Evolutionary conservation across 371 early-diverging fungal genomes (phyloP).

Genomic region (Batkoa obscura): DNA sequence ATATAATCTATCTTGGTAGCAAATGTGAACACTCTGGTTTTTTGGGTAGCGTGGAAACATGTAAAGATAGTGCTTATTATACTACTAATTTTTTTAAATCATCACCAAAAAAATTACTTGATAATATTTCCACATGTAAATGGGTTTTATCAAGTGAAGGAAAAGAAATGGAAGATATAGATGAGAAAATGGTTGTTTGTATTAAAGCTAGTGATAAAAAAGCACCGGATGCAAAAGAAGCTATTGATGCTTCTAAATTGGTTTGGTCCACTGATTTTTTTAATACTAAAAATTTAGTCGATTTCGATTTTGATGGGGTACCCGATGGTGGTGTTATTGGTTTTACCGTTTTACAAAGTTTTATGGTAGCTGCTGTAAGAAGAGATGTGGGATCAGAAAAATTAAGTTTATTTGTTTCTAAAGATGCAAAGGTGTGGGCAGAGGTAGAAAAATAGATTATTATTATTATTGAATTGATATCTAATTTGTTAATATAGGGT

Average conservation of each 20-base stretch:
- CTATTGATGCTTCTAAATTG: conserved; percentile 24
- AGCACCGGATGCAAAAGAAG: conserved; percentile 16
- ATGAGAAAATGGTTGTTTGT: conserved; percentile 20
- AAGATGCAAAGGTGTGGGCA: conserved; percentile 7
- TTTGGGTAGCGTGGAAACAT: conserved; percentile 19
- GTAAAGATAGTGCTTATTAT: conserved; percentile 32
- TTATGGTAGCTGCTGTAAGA: conserved; percentile 43
- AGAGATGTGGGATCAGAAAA: background rate
- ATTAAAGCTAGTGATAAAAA: conserved; percentile 24
- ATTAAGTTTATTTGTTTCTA: conserved; percentile 6
- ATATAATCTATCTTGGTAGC: conserved; percentile 27
- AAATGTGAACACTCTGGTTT: conserved; percentile 15
- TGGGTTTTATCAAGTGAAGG: conserved; percentile 45
- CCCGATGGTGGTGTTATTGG: conserved; percentile 31
- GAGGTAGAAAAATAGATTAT: background rate
- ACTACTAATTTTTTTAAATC: conserved; percentile 42
- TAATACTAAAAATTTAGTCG: conserved; percentile 18
- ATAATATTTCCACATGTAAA: conserved; percentile 33
- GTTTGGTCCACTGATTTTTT: conserved; percentile 44
- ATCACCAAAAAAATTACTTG: conserved; percentile 21
- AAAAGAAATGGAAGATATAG: conserved; percentile 15
- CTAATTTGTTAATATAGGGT: background rate
- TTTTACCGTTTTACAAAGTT: conserved; percentile 38
- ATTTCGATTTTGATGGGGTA: conserved; percentile 20
- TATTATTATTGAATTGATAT: background rate